Percentiles rank a stretch among this genome's conserved stretches.
phyloP scores from a whole-genome alignment of 2,329 filamentous ascomycete genomes.

The Colletotrichum nymphaeae region DNA sequence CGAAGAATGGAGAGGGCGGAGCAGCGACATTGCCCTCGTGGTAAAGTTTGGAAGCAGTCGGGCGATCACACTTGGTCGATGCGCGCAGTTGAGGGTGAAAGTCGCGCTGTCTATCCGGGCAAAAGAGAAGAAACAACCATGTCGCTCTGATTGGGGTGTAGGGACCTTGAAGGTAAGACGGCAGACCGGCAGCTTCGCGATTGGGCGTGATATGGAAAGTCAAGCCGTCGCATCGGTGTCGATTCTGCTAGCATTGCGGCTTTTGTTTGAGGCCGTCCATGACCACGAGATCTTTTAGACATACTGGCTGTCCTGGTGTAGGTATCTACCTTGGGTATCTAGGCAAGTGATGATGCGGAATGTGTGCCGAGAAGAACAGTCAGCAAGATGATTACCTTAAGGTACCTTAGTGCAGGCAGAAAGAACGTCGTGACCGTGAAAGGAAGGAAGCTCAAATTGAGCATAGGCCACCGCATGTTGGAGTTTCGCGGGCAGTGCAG shows the following conservation, averaged over 20 bases:
- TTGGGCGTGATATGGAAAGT: constrained; percentile 10
- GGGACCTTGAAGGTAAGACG: background rate
- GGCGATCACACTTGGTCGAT: background rate
- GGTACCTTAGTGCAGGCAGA: background rate
- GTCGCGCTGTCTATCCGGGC: constrained; percentile 18
- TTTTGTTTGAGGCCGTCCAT: constrained; percentile 20
- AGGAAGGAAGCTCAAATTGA: background rate
- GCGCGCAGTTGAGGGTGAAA: background rate
- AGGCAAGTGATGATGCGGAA: background rate
- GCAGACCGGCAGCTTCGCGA: constrained; percentile 1
- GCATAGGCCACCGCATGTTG: constrained; percentile 9
- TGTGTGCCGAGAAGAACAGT: background rate
- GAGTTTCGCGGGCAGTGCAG: constrained; percentile 11
- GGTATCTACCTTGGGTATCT: background rate
- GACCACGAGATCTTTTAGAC: background rate
- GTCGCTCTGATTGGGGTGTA: background rate
- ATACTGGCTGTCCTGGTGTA: background rate
- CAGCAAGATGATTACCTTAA: background rate
- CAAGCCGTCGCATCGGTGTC: constrained; percentile 10
- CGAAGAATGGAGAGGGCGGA: constrained; percentile 24
- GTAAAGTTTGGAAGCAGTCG: background rate
- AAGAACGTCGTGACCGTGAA: background rate
- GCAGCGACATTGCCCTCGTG: constrained; percentile 3
- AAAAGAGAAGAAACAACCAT: background rate
- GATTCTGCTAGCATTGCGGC: background rate